Evolutionary conservation across 2,329 filamentous ascomycete species (phyloP).

Genomic region (Emergomyces orientalis): DNA sequence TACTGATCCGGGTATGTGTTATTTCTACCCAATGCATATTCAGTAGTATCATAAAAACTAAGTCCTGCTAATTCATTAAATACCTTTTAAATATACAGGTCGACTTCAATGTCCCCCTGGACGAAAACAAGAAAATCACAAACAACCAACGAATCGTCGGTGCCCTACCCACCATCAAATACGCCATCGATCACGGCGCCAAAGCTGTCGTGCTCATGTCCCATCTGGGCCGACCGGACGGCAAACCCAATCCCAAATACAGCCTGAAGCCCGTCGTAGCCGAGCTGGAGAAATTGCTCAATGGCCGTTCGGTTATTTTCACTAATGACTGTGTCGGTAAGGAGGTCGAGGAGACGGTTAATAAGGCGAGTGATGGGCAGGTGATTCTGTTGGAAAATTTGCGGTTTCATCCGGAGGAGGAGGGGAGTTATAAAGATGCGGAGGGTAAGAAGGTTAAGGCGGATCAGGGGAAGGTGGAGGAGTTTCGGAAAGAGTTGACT

Average conservation of each 20-base stretch:
- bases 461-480: conserved; percentile 80
- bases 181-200: conserved; percentile 80
- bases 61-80: too few relatives aligned
- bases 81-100: conserved; percentile 50
- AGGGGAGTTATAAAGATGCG: conserved; percentile 87
- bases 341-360: conserved; percentile 82
- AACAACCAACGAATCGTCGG: conserved; percentile 98
- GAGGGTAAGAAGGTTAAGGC: conserved; percentile 98
- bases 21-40: background rate
- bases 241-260: conserved; percentile 84
- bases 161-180: conserved; percentile 89
- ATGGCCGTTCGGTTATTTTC: conserved; percentile 73
- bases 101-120: conserved; percentile 99
- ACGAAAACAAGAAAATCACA: conserved; percentile 84
- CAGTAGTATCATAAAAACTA: background rate
- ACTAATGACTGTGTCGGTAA: conserved; percentile 82
- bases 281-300: conserved; percentile 80
- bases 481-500: conserved; percentile 92
- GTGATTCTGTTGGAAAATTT: conserved; percentile 94
- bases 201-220: conserved; percentile 96
- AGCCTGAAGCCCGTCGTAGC: conserved; percentile 84
- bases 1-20: conserved; percentile 80
- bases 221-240: conserved; percentile 91
- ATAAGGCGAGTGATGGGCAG: conserved; percentile 68
- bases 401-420: conserved; percentile 96